A percentile compares a stretch with the other conserved stretches of the same genome.
Conservation (phyloP, 2,329 filamentous ascomycete genomes). For the Furcasterigmium furcatum region DNA sequence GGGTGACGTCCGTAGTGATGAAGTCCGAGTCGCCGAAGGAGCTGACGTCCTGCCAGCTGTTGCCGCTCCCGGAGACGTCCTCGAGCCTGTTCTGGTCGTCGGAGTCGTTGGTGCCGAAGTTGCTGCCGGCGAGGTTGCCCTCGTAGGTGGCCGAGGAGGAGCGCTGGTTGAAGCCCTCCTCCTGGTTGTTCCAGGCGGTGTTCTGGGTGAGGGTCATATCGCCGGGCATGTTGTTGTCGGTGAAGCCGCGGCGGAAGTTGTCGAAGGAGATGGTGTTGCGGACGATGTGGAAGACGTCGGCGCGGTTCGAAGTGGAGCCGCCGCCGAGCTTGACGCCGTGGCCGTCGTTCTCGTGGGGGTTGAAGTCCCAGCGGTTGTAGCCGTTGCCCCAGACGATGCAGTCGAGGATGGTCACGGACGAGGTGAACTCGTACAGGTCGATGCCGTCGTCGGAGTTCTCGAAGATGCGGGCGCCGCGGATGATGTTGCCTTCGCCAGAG, state of each 20-base stretch:
- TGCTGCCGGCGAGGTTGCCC: slow-evolving; percentile 9
- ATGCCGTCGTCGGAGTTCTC: slow-evolving; percentile 43
- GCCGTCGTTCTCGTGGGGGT: slow-evolving; percentile 37
- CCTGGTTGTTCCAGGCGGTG: slow-evolving; percentile 41
- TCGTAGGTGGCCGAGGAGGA: slow-evolving; percentile 8
- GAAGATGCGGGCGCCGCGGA: slow-evolving; percentile 37
- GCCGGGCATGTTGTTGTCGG: slow-evolving; percentile 40
- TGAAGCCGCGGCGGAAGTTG: slow-evolving; percentile 40
- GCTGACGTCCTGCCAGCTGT: slow-evolving; percentile 7
- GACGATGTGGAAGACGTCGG: slow-evolving; percentile 36
- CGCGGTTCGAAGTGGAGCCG: slow-evolving; percentile 26
- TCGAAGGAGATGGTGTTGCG: slow-evolving; percentile 41
- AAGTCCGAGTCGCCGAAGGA: slow-evolving; percentile 5
- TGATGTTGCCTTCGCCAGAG: slow-evolving; percentile 35
- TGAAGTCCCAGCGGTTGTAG: slow-evolving; percentile 39
- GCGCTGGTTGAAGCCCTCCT: slow-evolving; percentile 29
- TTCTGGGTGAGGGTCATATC: slow-evolving; percentile 32
- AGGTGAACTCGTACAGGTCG: slow-evolving; percentile 34
- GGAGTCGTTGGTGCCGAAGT: slow-evolving; percentile 5
- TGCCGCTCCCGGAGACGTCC: slow-evolving; percentile 6
- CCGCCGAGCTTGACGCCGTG: slow-evolving; percentile 47
- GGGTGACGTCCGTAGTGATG: slow-evolving; percentile 7
- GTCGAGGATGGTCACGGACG: slow-evolving; percentile 37
- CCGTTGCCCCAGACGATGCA: slow-evolving; percentile 43
- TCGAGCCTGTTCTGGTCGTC: slow-evolving; percentile 5